A percentile compares a stretch with the other conserved stretches of the same genome.
These are phyloP conservation scores for Pyricularia sp. DNA, from an alignment of 2,329 filamentous ascomycete genomes.

Conservation along the genomic window DNA sequence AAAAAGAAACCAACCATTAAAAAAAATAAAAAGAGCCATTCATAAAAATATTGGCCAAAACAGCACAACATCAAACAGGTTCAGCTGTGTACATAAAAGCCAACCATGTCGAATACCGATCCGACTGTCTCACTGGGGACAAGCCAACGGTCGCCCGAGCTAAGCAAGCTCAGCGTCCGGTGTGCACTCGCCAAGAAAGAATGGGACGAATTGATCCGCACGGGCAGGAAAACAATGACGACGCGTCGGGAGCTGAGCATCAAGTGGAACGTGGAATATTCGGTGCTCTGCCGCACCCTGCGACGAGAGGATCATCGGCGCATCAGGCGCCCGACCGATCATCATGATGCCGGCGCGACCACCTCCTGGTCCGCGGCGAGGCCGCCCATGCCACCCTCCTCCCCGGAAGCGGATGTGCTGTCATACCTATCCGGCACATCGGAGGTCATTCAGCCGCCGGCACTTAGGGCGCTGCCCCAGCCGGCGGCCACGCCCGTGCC, in stretches of 20 bases:
- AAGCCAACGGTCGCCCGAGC: neutral
- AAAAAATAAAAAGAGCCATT: neutral
- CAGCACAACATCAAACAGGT: neutral
- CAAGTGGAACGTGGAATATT: neutral
- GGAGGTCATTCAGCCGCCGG: neutral
- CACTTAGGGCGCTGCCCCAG: neutral
- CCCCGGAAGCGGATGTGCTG: neutral
- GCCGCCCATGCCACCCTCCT: neutral
- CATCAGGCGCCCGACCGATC: neutral
- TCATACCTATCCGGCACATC: neutral
- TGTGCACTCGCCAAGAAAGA: neutral
- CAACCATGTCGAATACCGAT: neutral
- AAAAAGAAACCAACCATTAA: neutral
- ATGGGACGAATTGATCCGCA: neutral
- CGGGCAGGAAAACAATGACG: neutral
- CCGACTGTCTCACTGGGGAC: neutral
- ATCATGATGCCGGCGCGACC: neutral
- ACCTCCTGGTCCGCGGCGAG: neutral
- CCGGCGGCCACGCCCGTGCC: neutral
- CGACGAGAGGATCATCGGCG: neutral
- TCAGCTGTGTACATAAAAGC: neutral
- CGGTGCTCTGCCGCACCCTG: neutral
- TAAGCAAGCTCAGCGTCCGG: neutral
- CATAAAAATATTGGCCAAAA: neutral
- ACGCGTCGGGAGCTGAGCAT: neutral